These are phyloP conservation scores for Cyanidioschyzon merolae DNA, from an alignment of 23 red algal species.

Conservation along the genomic window DNA sequence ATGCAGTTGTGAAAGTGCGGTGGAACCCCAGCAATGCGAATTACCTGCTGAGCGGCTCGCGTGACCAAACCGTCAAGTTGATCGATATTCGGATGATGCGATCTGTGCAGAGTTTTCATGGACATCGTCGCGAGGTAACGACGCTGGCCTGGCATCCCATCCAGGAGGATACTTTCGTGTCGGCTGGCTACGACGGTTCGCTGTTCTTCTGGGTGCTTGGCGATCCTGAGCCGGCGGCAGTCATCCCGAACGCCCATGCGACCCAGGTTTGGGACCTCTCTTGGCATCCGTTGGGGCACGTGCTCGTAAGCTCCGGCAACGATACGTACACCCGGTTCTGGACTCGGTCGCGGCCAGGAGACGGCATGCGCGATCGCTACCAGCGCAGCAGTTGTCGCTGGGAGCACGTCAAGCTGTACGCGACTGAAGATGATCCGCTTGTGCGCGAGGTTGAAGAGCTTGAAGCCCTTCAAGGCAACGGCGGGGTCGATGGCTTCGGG, in stretches of 20 bases:
- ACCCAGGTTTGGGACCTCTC: slow-evolving; percentile 88
- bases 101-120: slow-evolving; percentile 75
- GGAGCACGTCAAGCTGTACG: neutral
- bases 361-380: slow-evolving; percentile 29
- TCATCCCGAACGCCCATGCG: slow-evolving; percentile 65
- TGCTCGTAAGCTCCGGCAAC: slow-evolving; percentile 71
- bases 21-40: slow-evolving; percentile 91
- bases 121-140: slow-evolving; percentile 90
- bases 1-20: slow-evolving; percentile 79
- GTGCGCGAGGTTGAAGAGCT: neutral
- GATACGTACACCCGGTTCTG: slow-evolving; percentile 94
- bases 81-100: slow-evolving; percentile 98
- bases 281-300: slow-evolving; percentile 97
- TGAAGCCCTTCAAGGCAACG: neutral
- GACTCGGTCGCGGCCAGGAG: slow-evolving; percentile 36
- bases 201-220: slow-evolving; percentile 88
- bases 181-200: slow-evolving; percentile 74
- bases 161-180: slow-evolving; percentile 75
- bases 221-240: slow-evolving; percentile 56
- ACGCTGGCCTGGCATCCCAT: slow-evolving; percentile 86
- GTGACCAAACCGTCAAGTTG: slow-evolving; percentile 86
- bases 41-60: slow-evolving; percentile 71
- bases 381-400: slow-evolving; percentile 11
- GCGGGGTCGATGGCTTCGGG: neutral
- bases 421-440: neutral